Base-by-base conservation (phyloP, 2,329 filamentous ascomycete species). In the Penicillium sp. region DNA sequence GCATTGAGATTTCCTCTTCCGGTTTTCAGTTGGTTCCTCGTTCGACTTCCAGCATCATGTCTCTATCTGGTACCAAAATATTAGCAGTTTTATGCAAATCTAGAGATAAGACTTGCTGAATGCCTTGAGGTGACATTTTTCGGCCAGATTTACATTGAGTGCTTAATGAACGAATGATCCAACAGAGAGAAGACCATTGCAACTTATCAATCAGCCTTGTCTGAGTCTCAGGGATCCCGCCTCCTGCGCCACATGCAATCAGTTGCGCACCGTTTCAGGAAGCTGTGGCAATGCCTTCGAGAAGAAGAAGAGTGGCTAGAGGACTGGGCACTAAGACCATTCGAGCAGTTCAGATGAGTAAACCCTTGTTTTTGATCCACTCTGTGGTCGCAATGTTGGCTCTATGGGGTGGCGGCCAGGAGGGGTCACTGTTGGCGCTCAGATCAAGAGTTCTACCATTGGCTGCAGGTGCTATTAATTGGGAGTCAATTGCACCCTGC, bases 401-500 rank as follows among this genome's bases (percentile, higher is more conserved):
- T 49, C 42, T 49, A 45, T 39, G 29, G 22, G 38, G 36, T 46
- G 33, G 41, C 46, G 46, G 43, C 47, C 28, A 12, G 35, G 39
- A 25, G 33, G 35, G 41, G 35, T 40, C 31, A 18, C 10, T 46
- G 43, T 49, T 55, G 53, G 47, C 36, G 41, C 39, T 34, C 44
- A 41, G 36, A 25, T 46, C 14, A 41, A 43, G 34, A 44, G 50
- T 14, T 27, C 13, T 45, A 29, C 31, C 14, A 39, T 29, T 38
- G 34, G 25, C 41, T 49, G 9, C 33, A 25, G 39, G 39, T 36
- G 39, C 42, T n/a, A 37, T 45, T 42, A 48, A 35, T 29, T 52
- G 54, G 48, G 55, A 55, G 53, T 56, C 55, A 56, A 54, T 38
- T 45, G 35, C 31, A 19, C 22, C 13, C 19, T 47, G 37, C 42